phyloP scores from a whole-genome alignment of 1,139 yeast species.

The Kodamaea anthophila region DNA sequence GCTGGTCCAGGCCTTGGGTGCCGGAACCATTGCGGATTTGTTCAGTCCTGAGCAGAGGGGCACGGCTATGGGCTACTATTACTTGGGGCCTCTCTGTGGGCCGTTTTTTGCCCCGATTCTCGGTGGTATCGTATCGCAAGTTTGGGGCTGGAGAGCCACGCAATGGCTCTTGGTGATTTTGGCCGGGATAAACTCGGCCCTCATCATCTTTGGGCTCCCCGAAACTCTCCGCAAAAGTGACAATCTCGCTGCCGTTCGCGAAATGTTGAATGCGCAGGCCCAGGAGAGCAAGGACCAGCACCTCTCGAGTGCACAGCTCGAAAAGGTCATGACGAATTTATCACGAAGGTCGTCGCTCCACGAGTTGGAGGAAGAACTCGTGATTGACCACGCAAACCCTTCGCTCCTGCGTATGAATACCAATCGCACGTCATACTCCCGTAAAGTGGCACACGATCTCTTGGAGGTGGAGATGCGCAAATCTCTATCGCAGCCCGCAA shows the following conservation, averaged over 20 bases:
- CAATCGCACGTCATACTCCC: slow-evolving; percentile 29
- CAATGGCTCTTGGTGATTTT: slow-evolving; percentile 78
- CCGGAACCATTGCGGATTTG: slow-evolving; percentile 79
- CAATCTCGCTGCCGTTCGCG: slow-evolving; percentile 41
- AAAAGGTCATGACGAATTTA: slow-evolving; percentile 17
- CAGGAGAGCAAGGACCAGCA: slow-evolving; percentile 11
- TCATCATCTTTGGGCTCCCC: slow-evolving; percentile 56
- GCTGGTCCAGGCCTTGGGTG: slow-evolving; percentile 84
- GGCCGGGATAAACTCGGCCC: slow-evolving; percentile 47
- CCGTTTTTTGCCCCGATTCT: slow-evolving; percentile 77
- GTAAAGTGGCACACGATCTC: slow-evolving; percentile 21
- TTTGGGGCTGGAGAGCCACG: slow-evolving; percentile 86
- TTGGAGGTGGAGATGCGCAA: slow-evolving; percentile 18
- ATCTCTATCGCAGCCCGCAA: slow-evolving; percentile 9
- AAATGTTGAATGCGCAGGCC: slow-evolving; percentile 19
- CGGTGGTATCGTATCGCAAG: slow-evolving; percentile 68
- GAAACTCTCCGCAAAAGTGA: slow-evolving; percentile 66
- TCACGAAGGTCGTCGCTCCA: slow-evolving; percentile 9
- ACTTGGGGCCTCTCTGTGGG: slow-evolving; percentile 76
- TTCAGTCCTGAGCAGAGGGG: slow-evolving; percentile 68
- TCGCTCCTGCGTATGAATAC: slow-evolving; percentile 31
- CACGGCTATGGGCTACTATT: slow-evolving; percentile 72
- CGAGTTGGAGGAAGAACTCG: slow-evolving; percentile 19
- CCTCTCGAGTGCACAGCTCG: slow-evolving; percentile 14
- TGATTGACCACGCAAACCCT: slow-evolving; percentile 36